Evolutionary conservation across 352 stramenopile genomes (phyloP), one percentile per base, ranked within the genome.

Genomic region (Phytophthora ohioensis): DNA sequence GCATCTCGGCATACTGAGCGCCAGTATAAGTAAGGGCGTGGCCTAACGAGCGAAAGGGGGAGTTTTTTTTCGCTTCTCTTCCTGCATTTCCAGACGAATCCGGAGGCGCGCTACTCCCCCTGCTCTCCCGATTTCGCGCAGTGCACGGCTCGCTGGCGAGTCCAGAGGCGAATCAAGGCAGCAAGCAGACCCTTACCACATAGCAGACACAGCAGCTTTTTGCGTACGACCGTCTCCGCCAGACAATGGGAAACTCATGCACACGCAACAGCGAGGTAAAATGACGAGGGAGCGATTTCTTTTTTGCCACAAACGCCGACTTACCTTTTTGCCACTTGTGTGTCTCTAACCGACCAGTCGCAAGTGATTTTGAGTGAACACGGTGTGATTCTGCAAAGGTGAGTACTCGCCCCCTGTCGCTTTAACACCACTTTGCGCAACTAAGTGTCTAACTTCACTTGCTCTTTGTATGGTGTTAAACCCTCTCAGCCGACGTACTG

Each of bases 351-450:
- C 54, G 31, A 15, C 30, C 64, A 93, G 85, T 84, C 73, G 12
- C 82, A 93, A 77, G 85, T 93, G 47, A 67, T 91, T 12, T 70
- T 89, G 45, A 93, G 79, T 53, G 79, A 91, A 68, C 67, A 77
- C 12, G 75, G 76, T 36, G 73, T 75, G 48, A 76, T 75, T 35
- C 67, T 79, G 27, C 69, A 87, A 68, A 78, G 75, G 75, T 90
- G 52, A 31, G 65, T 31, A 12, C 11, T 35, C 31, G 31, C 7
- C n/a, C 62, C 36, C 35, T 64, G 56, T 67, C 48, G 46, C 43
- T 65, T 48, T 57, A 60, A 31, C 51, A 59, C 35, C 35, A n/a
- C 21, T 35, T 36, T 35, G 17, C 31, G 7, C 12, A 39, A 27
- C 39, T 21, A 41, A 49, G 34, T 42, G 11, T 3, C 48, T 54